Evolutionary conservation across 306 rosid species (phyloP).

Genomic region (Lotus japonicus): DNA sequence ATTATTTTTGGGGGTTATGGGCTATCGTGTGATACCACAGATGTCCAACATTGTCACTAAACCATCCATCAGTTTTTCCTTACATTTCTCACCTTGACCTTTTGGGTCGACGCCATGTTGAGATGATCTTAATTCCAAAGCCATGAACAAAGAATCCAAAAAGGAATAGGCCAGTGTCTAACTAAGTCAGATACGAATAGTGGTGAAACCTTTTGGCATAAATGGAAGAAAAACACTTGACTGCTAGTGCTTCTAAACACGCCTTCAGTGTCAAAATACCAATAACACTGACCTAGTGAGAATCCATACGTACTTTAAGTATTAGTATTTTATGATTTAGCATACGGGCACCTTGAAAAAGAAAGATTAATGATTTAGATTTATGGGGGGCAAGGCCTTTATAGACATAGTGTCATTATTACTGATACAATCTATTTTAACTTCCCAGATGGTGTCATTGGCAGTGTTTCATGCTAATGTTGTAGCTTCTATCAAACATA

Average conservation of each 20-base stretch:
- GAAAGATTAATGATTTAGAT: constrained; percentile 1
- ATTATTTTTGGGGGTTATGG: too few species aligned
- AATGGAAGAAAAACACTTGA: constrained; percentile 49
- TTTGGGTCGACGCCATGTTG: too few species aligned
- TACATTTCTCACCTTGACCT: too few species aligned
- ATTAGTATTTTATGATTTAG: neutral
- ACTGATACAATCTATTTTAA: constrained; percentile 21
- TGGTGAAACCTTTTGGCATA: constrained; percentile 30
- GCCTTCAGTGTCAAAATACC: constrained; percentile 5
- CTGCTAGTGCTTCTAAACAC: constrained; percentile 61
- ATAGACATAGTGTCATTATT: neutral
- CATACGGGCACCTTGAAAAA: neutral
- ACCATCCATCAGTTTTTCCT: too few species aligned
- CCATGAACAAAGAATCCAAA: too few species aligned
- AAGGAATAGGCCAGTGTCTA: too few species aligned
- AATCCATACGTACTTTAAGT: neutral
- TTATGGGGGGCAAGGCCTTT: neutral
- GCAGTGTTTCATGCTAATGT: constrained; percentile 69
- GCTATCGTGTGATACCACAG: too few species aligned
- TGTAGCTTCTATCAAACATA: constrained; percentile 52
- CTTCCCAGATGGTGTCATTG: constrained; percentile 68
- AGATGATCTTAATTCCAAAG: too few species aligned
- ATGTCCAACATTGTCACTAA: too few species aligned
- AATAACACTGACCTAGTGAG: neutral
- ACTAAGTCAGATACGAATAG: neutral